These are phyloP conservation scores for Eucalyptus pauciflora DNA, from an alignment of 345 rosid genomes.

Conservation along the genomic window DNA sequence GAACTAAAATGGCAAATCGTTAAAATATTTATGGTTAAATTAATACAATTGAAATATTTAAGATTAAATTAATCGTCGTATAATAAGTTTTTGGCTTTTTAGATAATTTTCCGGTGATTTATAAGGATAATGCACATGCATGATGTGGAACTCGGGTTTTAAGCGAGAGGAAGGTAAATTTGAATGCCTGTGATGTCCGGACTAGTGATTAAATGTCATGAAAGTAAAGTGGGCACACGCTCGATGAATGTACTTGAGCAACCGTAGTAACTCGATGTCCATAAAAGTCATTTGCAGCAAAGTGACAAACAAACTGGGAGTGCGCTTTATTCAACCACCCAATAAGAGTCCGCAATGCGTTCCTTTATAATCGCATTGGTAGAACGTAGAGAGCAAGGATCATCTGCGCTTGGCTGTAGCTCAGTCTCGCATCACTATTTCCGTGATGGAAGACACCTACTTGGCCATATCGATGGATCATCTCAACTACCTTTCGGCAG, in stretches of 20 bases:
- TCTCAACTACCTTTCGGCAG: not conserved
- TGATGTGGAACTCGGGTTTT: not conserved
- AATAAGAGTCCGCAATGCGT: not conserved
- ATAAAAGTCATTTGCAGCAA: not conserved
- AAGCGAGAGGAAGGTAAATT: not conserved
- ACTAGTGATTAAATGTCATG: not conserved
- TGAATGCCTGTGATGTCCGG: not conserved
- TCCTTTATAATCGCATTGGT: not conserved
- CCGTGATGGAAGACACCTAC: not conserved
- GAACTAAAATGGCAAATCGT: not conserved
- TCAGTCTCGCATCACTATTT: not conserved
- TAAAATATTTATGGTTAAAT: not conserved
- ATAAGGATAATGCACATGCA: not conserved
- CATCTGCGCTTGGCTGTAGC: not conserved
- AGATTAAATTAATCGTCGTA: fast-evolving
- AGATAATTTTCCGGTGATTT: fast-evolving
- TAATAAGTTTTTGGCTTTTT: not conserved
- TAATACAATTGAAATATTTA: not conserved
- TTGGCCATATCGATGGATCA: not conserved
- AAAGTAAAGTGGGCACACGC: not conserved
- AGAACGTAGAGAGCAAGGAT: not conserved
- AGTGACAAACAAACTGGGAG: not conserved
- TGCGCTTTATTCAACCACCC: not conserved
- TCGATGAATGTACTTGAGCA: not conserved
- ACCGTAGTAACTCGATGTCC: not conserved